Evolutionary conservation across 306 rosid genomes (phyloP).

Genomic region (Lathyrus tuberosus): DNA sequence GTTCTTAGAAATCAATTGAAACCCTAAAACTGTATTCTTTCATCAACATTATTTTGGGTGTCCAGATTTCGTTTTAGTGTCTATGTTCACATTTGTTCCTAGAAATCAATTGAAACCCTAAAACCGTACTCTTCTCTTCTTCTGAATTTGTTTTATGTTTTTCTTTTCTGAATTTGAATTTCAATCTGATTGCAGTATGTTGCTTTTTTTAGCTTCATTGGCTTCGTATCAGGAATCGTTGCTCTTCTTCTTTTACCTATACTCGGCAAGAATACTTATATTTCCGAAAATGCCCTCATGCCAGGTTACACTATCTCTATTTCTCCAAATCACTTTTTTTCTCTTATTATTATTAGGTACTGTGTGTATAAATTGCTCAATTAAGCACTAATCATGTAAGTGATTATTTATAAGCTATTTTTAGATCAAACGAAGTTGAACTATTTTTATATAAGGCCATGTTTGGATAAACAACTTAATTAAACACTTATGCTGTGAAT

Average conservation of each 20-base stretch:
- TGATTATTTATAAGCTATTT: not conserved
- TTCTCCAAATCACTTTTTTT: not conserved
- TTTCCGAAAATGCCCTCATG: conserved; percentile 95
- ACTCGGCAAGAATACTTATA: conserved; percentile 87
- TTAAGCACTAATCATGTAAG: not conserved
- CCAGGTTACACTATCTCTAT: conserved; percentile 60
- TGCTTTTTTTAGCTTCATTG: conserved; percentile 56
- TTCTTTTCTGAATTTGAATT: not conserved
- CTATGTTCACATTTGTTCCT: too few species aligned
- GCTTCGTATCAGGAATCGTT: conserved; percentile 69
- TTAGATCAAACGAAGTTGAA: too few species aligned
- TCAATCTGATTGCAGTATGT: not conserved
- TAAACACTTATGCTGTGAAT: too few species aligned
- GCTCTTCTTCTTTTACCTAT: conserved; percentile 84
- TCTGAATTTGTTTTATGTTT: not conserved
- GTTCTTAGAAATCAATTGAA: too few species aligned
- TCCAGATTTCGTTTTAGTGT: too few species aligned
- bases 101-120: too few species aligned
- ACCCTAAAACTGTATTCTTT: too few species aligned
- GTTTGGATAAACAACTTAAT: too few species aligned
- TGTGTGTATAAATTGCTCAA: not conserved
- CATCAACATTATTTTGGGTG: too few species aligned
- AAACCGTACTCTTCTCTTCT: not conserved
- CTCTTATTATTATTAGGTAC: not conserved
- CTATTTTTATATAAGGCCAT: too few species aligned